These are phyloP conservation scores for Camelina sativa DNA, from an alignment of 345 rosid species.

Conservation along the genomic window DNA sequence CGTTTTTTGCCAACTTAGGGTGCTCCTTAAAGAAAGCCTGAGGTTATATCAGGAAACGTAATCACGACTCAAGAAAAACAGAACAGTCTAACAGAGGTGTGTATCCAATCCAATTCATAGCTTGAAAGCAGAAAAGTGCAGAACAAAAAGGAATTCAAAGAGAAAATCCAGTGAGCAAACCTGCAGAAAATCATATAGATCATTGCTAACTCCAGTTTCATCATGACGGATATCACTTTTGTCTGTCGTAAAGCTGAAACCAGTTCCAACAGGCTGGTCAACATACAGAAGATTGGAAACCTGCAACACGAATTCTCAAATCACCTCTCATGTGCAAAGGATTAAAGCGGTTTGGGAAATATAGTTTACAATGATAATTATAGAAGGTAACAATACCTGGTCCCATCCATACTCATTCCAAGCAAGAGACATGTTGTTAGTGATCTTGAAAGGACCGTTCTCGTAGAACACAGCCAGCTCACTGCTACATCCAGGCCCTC, in stretches of 20 bases:
- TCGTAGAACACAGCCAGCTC: constrained; percentile 98
- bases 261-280: constrained; percentile 98
- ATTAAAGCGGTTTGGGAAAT: background rate
- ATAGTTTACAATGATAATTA: background rate
- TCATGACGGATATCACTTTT: constrained; percentile 81
- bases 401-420: constrained; percentile 97
- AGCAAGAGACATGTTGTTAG: constrained; percentile 81
- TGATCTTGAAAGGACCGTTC: constrained; percentile 88
- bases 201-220: constrained; percentile 88
- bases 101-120: constrained; percentile 7
- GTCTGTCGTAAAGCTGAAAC: constrained; percentile 93
- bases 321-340: constrained; percentile 18
- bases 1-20: constrained; percentile 73
- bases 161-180: constrained; percentile 46
- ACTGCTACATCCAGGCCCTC: constrained; percentile 99
- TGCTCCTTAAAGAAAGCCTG: constrained; percentile 95
- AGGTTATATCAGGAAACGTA: constrained; percentile 26
- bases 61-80: constrained; percentile 3
- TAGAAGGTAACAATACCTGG: constrained; percentile 49
- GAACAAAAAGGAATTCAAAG: background rate
- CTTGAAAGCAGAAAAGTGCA: background rate
- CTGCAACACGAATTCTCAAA: constrained; percentile 49
- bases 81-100: constrained; percentile 1
- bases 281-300: constrained; percentile 90
- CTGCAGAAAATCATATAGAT: constrained; percentile 96